phyloP scores from a whole-genome alignment of 495 filamentous ascomycete species.

The Penicillium pancosmium region DNA sequence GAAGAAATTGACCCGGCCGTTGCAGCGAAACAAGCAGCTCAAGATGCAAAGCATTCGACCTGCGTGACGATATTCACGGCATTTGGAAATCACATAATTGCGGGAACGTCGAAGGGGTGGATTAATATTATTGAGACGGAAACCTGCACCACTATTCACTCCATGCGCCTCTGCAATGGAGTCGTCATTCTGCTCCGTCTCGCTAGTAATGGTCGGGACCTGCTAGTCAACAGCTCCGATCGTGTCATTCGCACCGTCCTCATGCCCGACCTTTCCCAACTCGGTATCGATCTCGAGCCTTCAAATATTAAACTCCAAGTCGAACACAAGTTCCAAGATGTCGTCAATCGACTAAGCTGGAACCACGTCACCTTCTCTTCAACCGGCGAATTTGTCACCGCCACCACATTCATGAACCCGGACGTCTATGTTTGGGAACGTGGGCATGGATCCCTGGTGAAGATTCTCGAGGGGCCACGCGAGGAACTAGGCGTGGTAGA shows the following conservation, averaged over 20 bases:
- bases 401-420: constrained; percentile 94
- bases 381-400: constrained; percentile 83
- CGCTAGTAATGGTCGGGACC: constrained; percentile 76
- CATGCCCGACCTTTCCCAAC: constrained; percentile 62
- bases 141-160: constrained; percentile 78
- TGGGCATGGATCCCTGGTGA: constrained; percentile 86
- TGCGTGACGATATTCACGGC: constrained; percentile 87
- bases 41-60: constrained; percentile 91
- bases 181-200: constrained; percentile 87
- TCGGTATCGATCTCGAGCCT: constrained; percentile 48
- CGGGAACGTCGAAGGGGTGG: constrained; percentile 92
- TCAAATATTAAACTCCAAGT: constrained; percentile 76
- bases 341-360: constrained; percentile 92
- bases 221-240: constrained; percentile 89
- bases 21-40: constrained; percentile 81
- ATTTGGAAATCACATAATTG: constrained; percentile 81
- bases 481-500: constrained; percentile 95
- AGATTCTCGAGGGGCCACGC: constrained; percentile 92
- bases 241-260: constrained; percentile 89
- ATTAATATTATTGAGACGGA: constrained; percentile 89
- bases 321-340: constrained; percentile 98
- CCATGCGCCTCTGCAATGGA: constrained; percentile 80
- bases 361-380: constrained; percentile 94
- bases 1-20: constrained; percentile 63
- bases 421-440: constrained; percentile 99